phyloP scores from a whole-genome alignment of 768 basidiomycete genomes.

The Ramaria rubella region DNA sequence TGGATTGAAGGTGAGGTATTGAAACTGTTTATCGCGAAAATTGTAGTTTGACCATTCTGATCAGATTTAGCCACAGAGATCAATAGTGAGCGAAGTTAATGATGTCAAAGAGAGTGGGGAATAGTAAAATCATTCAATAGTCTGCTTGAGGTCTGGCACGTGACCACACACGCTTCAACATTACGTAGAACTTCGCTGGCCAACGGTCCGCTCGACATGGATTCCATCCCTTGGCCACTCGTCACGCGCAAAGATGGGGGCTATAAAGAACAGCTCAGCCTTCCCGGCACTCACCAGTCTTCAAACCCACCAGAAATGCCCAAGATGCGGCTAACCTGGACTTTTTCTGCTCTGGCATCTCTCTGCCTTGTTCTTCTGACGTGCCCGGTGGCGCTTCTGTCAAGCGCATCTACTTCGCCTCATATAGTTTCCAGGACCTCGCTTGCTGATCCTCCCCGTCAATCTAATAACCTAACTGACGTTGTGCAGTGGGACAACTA shows the following conservation, averaged over 20 bases:
- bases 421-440: neutral
- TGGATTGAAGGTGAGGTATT: no score
- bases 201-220: constrained; percentile 2
- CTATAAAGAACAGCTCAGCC: neutral
- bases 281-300: no score
- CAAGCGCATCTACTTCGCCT: neutral
- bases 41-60: no score
- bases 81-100: no score
- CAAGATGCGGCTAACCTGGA: neutral
- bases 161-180: no score
- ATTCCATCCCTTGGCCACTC: neutral
- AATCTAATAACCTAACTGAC: constrained; percentile 23
- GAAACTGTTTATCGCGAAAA: no score
- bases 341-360: neutral
- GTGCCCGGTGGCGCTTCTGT: neutral
- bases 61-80: no score
- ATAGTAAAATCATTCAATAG: no score
- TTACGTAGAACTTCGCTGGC: neutral
- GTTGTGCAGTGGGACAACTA: constrained; percentile 59
- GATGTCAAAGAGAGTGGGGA: no score
- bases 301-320: constrained; percentile 4
- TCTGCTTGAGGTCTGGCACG: no score
- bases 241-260: neutral
- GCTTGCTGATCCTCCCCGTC: neutral
- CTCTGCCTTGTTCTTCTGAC: constrained; percentile 3